Conservation (phyloP, 2,329 filamentous ascomycete genomes). For the Venturia aucupariae region DNA sequence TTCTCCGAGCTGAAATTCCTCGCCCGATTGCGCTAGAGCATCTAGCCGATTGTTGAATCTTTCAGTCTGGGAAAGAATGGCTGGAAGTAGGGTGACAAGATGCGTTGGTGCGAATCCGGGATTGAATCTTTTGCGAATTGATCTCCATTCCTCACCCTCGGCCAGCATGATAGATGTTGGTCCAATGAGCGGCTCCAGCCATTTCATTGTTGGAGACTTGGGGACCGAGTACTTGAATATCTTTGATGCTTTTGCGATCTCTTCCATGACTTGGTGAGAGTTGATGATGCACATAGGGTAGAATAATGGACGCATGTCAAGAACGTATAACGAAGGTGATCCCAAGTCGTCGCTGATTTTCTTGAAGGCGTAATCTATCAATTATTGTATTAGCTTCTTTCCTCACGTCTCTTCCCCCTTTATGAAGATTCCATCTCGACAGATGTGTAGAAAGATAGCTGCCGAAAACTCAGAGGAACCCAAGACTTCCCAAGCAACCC, state of each 20-base stretch:
- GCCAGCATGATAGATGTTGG: slow-evolving; percentile 22
- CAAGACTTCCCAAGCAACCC: neutral
- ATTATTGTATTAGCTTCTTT: neutral
- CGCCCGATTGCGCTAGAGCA: neutral
- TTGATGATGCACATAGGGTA: slow-evolving; percentile 22
- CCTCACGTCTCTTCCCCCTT: neutral
- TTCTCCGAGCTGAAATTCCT: slow-evolving; percentile 13
- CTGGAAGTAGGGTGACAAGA: slow-evolving; percentile 13
- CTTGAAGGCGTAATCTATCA: slow-evolving; percentile 26
- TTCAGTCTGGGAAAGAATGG: slow-evolving; percentile 12
- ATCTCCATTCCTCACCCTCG: slow-evolving; percentile 17
- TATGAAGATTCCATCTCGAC: neutral
- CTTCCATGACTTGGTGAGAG: slow-evolving; percentile 28
- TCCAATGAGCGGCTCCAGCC: slow-evolving; percentile 21
- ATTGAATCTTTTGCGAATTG: slow-evolving; percentile 18
- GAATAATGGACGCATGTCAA: slow-evolving; percentile 26
- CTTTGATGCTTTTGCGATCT: slow-evolving; percentile 24
- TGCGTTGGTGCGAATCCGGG: slow-evolving; percentile 15
- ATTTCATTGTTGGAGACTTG: slow-evolving; percentile 27
- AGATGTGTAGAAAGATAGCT: too few relatives aligned
- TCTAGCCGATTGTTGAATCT: slow-evolving; percentile 12
- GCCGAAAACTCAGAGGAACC: too few relatives aligned
- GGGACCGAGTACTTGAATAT: slow-evolving; percentile 24
- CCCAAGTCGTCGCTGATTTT: slow-evolving; percentile 23
- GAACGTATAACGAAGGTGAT: slow-evolving; percentile 22